Percentiles rank a stretch among this genome's conserved stretches.
Evolutionary conservation across 2,329 filamentous ascomycete genomes (phyloP).

Genomic region (Exophiala aquamarina): DNA sequence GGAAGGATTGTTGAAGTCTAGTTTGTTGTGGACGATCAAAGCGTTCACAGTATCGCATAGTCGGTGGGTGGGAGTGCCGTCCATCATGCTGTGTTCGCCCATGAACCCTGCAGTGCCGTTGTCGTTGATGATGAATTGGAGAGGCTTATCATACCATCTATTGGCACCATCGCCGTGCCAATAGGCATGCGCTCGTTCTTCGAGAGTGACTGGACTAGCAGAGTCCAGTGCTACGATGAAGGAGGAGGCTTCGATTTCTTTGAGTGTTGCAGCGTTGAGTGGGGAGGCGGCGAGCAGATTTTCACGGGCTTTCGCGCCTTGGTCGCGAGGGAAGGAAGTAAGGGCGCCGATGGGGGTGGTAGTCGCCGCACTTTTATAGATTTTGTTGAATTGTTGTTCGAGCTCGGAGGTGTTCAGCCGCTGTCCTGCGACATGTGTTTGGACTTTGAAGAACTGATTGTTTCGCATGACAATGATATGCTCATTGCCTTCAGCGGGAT

Average conservation of each 20-base stretch:
- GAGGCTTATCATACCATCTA: constrained; percentile 96
- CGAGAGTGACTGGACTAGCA: constrained; percentile 83
- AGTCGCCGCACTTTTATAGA: constrained; percentile 76
- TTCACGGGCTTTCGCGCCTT: constrained; percentile 82
- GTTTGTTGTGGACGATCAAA: constrained; percentile 89
- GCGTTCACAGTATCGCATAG: constrained; percentile 92
- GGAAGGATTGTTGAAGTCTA: constrained; percentile 78
- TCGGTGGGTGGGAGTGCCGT: constrained; percentile 94
- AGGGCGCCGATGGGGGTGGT: constrained; percentile 76
- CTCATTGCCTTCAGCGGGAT: constrained; percentile 70
- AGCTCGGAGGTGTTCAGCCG: constrained; percentile 87
- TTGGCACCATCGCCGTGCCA: constrained; percentile 97
- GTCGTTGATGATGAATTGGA: constrained; percentile 97
- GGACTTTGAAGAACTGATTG: constrained; percentile 95
- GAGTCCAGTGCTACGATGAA: constrained; percentile 95
- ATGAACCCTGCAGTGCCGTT: constrained; percentile 97
- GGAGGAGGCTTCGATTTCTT: constrained; percentile 81
- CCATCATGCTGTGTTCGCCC: constrained; percentile 99
- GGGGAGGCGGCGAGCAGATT: constrained; percentile 73
- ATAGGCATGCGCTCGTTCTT: constrained; percentile 93
- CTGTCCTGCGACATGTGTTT: constrained; percentile 75
- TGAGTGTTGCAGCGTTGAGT: constrained; percentile 73
- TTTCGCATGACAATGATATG: constrained; percentile 89
- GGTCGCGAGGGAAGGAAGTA: constrained; percentile 89
- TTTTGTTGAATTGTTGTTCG: constrained; percentile 80